A percentile compares a stretch with the other conserved stretches of the same genome.
These are phyloP conservation scores for Emergomyces pasteurianus DNA, from an alignment of 2,329 filamentous ascomycete genomes.

Conservation along the genomic window DNA sequence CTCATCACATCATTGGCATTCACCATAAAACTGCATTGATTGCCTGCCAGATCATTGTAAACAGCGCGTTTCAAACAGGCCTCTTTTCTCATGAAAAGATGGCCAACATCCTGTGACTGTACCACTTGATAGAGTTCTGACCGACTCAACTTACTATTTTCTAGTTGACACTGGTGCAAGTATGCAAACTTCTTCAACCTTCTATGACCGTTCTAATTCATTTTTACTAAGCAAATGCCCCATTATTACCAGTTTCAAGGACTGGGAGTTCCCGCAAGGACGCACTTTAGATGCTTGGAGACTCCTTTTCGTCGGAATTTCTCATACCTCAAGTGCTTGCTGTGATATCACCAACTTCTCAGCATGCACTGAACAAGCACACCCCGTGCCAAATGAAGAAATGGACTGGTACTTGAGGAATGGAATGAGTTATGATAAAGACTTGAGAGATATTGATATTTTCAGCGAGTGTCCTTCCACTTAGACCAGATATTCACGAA, in stretches of 20 bases:
- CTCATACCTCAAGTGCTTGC: background rate
- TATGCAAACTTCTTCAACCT: background rate
- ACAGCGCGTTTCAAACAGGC: background rate
- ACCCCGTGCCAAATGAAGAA: slow-evolving; percentile 1
- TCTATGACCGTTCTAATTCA: background rate
- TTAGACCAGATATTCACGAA: slow-evolving; percentile 1
- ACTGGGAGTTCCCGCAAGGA: slow-evolving; percentile 3
- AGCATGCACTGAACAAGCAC: background rate
- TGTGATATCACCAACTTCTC: slow-evolving; percentile 3
- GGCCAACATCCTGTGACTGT: background rate
- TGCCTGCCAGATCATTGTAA: background rate
- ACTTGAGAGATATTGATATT: background rate
- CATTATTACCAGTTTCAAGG: background rate
- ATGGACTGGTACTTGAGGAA: background rate
- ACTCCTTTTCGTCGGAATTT: background rate
- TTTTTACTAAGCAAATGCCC: background rate
- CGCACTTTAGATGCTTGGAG: background rate
- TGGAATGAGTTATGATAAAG: background rate
- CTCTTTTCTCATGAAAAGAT: background rate
- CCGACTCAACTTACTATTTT: background rate
- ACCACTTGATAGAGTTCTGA: background rate
- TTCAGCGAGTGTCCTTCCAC: slow-evolving; percentile 1
- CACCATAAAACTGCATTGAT: background rate
- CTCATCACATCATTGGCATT: background rate
- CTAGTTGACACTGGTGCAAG: background rate